phyloP scores from a whole-genome alignment of 768 basidiomycete genomes.

The Postia placenta region DNA sequence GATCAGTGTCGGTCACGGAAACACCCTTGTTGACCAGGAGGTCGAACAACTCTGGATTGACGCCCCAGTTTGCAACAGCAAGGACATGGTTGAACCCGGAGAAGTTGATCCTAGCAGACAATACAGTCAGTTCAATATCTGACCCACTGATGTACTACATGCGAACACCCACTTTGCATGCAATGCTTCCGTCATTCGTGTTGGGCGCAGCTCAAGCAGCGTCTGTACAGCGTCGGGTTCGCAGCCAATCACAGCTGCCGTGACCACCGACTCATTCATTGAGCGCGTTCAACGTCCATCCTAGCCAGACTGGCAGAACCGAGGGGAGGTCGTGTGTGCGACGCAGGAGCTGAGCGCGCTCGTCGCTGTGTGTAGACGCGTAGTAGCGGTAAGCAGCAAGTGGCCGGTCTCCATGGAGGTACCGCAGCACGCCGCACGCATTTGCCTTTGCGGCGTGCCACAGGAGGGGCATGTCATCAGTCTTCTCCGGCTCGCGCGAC shows the following conservation, averaged over 20 bases:
- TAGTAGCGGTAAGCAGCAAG: conserved; percentile 42
- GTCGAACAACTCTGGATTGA: conserved; percentile 34
- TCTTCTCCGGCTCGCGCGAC: background rate
- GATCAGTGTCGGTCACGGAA: conserved; percentile 30
- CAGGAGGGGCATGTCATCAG: background rate
- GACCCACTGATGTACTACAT: background rate
- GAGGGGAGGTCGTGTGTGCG: conserved; percentile 33
- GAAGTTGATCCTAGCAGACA: background rate
- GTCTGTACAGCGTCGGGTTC: background rate
- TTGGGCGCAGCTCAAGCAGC: background rate
- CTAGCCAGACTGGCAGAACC: conserved; percentile 42
- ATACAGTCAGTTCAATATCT: background rate
- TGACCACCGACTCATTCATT: conserved; percentile 48
- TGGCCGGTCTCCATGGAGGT: background rate
- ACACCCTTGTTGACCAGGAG: conserved; percentile 43
- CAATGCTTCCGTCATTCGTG: background rate
- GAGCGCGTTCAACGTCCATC: conserved; percentile 39
- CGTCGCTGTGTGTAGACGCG: conserved; percentile 34
- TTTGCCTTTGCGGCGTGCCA: background rate
- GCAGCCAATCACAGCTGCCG: conserved; percentile 26
- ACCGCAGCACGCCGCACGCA: conserved; percentile 38
- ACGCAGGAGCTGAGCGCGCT: conserved; percentile 37
- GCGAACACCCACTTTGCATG: background rate
- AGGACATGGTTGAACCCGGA: conserved; percentile 38
- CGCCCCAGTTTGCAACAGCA: conserved; percentile 30